Conservation (phyloP, 495 filamentous ascomycete species). For the Lepraria neglecta region DNA sequence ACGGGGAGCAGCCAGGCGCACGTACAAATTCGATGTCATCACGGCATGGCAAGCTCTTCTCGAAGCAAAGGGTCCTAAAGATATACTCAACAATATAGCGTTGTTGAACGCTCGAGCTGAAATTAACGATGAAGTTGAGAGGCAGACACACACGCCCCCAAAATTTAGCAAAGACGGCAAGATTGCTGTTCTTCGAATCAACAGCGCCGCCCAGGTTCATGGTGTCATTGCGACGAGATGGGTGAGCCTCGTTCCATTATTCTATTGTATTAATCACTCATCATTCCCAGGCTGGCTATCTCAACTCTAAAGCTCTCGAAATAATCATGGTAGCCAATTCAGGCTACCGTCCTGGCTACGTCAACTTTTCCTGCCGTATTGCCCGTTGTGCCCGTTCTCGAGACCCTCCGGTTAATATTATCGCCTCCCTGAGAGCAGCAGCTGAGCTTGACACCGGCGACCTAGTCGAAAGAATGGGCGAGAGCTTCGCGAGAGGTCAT, state of each 20-base stretch:
- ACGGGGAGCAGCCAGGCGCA: slow-evolving; percentile 38
- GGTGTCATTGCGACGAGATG: slow-evolving; percentile 55
- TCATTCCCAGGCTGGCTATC: slow-evolving; percentile 35
- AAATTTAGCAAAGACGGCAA: slow-evolving; percentile 51
- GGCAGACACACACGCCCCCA: slow-evolving; percentile 48
- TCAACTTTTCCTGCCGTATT: slow-evolving; percentile 56
- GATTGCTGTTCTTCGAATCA: slow-evolving; percentile 52
- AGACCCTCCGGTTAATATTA: slow-evolving; percentile 50
- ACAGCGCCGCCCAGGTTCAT: slow-evolving; percentile 49
- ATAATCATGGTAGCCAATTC: slow-evolving; percentile 53
- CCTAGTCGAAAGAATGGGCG: slow-evolving; percentile 44
- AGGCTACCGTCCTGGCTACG: slow-evolving; percentile 49
- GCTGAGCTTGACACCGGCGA: slow-evolving; percentile 39
- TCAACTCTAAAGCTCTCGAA: slow-evolving; percentile 46
- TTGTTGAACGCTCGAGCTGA: slow-evolving; percentile 44
- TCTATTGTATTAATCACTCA: not conserved
- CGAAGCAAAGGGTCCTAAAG: slow-evolving; percentile 33
- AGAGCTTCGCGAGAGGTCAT: slow-evolving; percentile 51
- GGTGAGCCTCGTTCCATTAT: slow-evolving; percentile 21
- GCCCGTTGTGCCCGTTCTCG: slow-evolving; percentile 40
- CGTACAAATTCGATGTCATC: slow-evolving; percentile 46
- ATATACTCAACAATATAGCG: slow-evolving; percentile 40
- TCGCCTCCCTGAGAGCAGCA: slow-evolving; percentile 42
- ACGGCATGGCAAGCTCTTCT: slow-evolving; percentile 51
- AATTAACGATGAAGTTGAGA: slow-evolving; percentile 48